Percentiles rank a stretch among this genome's conserved stretches.
Conservation (phyloP, 495 filamentous ascomycete genomes). For the Opeltia flavorubescens region DNA sequence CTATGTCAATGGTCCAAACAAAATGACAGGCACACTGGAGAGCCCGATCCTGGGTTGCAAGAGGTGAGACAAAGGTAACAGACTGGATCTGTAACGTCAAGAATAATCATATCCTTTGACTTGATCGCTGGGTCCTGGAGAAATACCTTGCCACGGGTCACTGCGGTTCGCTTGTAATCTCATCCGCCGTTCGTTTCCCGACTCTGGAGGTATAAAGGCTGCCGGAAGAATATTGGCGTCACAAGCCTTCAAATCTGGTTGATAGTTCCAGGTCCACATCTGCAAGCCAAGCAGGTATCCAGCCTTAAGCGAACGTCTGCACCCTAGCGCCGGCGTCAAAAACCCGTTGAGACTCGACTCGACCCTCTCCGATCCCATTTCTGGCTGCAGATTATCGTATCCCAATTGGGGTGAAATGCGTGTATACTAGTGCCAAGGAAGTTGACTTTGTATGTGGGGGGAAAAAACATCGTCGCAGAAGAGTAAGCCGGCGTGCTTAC, state of each 20-base stretch:
- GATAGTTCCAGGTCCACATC: not conserved
- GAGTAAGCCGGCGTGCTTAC: not conserved
- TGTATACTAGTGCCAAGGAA: not conserved
- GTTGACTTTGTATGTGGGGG: not conserved
- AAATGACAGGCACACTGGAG: not conserved
- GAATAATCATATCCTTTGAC: not conserved
- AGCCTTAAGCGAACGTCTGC: not conserved
- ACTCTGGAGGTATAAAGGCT: not conserved
- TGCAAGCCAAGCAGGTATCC: constrained; percentile 1
- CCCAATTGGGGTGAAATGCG: not conserved
- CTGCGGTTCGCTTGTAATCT: not conserved
- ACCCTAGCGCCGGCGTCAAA: constrained; percentile 1
- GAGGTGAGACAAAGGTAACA: not conserved
- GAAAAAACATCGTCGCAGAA: not conserved
- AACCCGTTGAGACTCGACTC: not conserved
- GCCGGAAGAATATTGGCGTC: not conserved
- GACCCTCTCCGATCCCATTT: not conserved
- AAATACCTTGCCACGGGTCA: not conserved
- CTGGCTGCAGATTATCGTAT: not conserved
- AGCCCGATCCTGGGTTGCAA: not conserved
- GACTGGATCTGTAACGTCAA: not conserved
- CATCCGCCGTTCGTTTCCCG: not conserved
- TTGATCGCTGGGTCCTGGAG: not conserved
- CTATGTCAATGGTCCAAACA: not conserved
- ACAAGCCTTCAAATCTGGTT: not conserved